A percentile compares a stretch with the other conserved stretches of the same genome.
Evolutionary conservation across 257 asterid species (phyloP).

Genomic region (Capsicum pubescens): DNA sequence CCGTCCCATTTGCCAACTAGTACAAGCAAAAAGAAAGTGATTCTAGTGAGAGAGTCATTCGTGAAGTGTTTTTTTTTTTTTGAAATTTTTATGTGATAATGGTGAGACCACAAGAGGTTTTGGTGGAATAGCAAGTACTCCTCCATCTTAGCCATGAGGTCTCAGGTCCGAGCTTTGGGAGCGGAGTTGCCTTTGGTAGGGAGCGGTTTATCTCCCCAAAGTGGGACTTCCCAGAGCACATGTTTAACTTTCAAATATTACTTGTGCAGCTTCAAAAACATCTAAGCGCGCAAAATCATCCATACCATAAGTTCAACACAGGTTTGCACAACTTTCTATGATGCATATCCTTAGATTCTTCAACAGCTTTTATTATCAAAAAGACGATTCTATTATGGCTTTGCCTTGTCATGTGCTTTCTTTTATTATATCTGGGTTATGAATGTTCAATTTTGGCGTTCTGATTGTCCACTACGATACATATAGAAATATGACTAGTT

Average conservation of each 20-base stretch:
- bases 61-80: not conserved
- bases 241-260: constrained; percentile 26
- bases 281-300: constrained; percentile 72
- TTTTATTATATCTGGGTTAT: not conserved
- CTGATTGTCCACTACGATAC: constrained; percentile 1
- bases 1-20: not conserved
- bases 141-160: not conserved
- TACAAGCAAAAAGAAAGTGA: not conserved
- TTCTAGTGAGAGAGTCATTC: not conserved
- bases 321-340: constrained; percentile 51
- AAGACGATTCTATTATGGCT: no score
- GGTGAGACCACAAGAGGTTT: not conserved
- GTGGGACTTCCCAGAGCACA: not conserved
- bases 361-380: no score
- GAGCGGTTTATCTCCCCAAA: not conserved
- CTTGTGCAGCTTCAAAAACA: constrained; percentile 89
- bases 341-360: constrained; percentile 9
- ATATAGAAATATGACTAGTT: not conserved
- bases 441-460: not conserved
- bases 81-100: not conserved
- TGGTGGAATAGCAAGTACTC: not conserved
- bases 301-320: constrained; percentile 97
- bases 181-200: not conserved
- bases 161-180: not conserved
- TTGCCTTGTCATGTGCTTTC: no score